Base-by-base conservation (phyloP, 371 early-diverging fungal species). In the Entomophthora muscae region DNA sequence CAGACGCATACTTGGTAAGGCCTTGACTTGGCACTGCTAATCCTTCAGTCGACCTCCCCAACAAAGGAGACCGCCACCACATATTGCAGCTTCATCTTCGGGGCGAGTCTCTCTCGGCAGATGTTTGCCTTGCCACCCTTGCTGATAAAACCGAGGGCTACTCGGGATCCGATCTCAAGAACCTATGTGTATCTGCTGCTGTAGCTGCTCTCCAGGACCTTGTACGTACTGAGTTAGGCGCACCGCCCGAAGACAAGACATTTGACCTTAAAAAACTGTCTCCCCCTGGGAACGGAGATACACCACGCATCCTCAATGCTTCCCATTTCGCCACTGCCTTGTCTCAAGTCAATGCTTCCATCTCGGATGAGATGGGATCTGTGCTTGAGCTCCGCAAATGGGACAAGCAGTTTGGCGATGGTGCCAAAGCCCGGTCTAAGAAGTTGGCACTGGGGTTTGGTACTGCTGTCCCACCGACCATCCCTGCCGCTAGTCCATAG, bases 91-190 rank as follows among this genome's bases (percentile, higher is more conserved):
- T 91, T 7, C 87, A 91, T 64, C 75, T 95, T 58, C 71, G 72
- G 27, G 90, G 86, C 57, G 94, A 94, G 67, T 65, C 75, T 10
- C 68, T 89, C 57, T 76, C 76, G 3, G 53, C 55, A 10, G 71
- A 67, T 21, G 70, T 85, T 0, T 78, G 78, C 26, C 33, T 85
- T 52, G 65, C 66, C 63, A 75, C 76, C 26, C 66, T 90, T 51
- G 91, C 90, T 3, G 75, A 77, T 68, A 74, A 75, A 32, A 90
- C 94, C 0, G 74, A 76, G 21, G 75, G 81, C 59, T 95, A 83
- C 66, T 93, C 96, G 24, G 99, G 98, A n/a, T 93, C 93, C 52
- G 99, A 99, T 72, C 77, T 99, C 66, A 99, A 96, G 76, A 98
- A 98, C 71, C 70, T 99, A 57, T 95, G 96, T 74, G 85, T 98